phyloP scores from a whole-genome alignment of 306 rosid species.

The Rosa lucieae region DNA sequence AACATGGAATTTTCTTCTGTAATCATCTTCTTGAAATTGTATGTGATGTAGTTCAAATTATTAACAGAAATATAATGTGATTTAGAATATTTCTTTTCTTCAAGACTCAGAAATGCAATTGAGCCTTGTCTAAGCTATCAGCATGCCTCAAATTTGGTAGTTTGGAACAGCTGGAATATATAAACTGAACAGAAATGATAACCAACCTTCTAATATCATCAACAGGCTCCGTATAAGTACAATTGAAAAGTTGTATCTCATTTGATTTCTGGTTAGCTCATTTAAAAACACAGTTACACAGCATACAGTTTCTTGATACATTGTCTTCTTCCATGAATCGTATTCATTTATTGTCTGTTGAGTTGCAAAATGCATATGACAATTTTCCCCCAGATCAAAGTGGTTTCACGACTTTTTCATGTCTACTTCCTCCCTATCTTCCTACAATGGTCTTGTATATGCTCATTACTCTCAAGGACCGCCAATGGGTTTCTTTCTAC shows the following conservation, averaged over 20 bases:
- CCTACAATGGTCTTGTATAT: background rate
- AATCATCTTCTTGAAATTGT: background rate
- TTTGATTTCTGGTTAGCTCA: background rate
- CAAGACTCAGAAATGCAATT: background rate
- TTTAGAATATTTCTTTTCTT: background rate
- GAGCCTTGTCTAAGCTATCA: background rate
- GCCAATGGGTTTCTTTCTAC: slow-evolving; percentile 38
- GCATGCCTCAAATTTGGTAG: background rate
- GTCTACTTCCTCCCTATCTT: slow-evolving; percentile 1
- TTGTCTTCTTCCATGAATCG: background rate
- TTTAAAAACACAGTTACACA: background rate
- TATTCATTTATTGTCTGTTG: background rate
- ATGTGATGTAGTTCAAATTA: background rate
- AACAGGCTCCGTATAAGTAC: background rate
- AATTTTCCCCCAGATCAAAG: background rate
- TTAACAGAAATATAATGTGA: background rate
- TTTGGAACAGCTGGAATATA: background rate
- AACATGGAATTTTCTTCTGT: background rate
- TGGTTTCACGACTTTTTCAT: background rate
- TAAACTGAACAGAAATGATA: background rate
- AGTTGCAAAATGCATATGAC: slow-evolving; percentile 5
- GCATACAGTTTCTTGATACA: background rate
- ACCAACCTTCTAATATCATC: background rate
- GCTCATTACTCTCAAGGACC: slow-evolving; percentile 20
- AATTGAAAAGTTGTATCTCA: background rate